Evolutionary conservation across 2,329 filamentous ascomycete genomes (phyloP), one percentile per base, ranked within the genome.

Genomic region (Fusarium udum): DNA sequence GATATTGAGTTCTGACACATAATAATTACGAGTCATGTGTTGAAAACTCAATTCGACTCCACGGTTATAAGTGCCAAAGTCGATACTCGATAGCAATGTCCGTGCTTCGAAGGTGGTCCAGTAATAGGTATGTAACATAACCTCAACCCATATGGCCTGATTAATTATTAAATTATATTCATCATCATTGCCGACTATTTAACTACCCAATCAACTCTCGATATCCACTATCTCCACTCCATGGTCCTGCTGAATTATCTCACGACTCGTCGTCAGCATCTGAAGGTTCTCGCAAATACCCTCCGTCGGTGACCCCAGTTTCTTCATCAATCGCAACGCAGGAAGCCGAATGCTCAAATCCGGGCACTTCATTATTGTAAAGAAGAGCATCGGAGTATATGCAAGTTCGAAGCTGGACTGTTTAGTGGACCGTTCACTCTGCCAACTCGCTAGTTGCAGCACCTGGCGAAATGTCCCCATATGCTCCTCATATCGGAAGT

Each of bases 21-120:
- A 7, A 0, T 7, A 7, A 24, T 32, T 24, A 15, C 31, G 4
- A 3, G n/a, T 11, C 48, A 24, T 24, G 6, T 16, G 9, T 12
- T 8, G 20, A 14, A 49, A 49, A 13, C 0, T 13, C 2, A 32
- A 20, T 2, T 51, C 11, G 14, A 2, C 22, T 34, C 16, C 6
- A 6, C 22, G 8, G 8, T 20, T 34, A 24, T 2, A 14, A 51
- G 4, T 51, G 22, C 48, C n/a, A 12, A 34, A 2, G 31, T 10
- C n/a, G n/a, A n/a, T n/a, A n/a, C n/a, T n/a, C n/a, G n/a, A 6
- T 4, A 24, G 28, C 28, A 49, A 13, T 4, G 28, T 49, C 28
- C 3, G 46, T 32, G 28, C 46, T 18, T 32, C 22, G 7, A 16
- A 13, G 1, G 4, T 16, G 10, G 28, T 7, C 46, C 5, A 32